Percentiles rank a stretch among this genome's conserved stretches.
phyloP scores from a whole-genome alignment of 2,329 filamentous ascomycete species.

The Cercospora berteroae region DNA sequence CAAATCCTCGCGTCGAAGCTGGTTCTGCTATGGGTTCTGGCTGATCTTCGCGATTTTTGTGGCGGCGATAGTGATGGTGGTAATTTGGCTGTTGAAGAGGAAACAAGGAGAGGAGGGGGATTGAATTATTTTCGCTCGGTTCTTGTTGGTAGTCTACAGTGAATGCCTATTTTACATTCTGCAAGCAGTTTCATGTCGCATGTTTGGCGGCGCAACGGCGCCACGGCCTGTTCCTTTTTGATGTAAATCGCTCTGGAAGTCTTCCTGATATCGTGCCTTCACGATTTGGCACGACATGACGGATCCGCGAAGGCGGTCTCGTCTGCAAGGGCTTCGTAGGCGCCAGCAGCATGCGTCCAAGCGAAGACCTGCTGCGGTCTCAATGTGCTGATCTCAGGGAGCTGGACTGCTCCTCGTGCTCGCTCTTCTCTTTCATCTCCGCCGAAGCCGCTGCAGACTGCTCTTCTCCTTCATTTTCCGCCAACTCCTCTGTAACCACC shows the following conservation, averaged over 20 bases:
- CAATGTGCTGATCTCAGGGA: too few species aligned
- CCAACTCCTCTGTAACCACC: neutral
- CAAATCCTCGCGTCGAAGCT: constrained; percentile 49
- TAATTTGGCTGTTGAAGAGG: constrained; percentile 44
- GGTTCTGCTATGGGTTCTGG: constrained; percentile 52
- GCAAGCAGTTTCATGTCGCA: neutral
- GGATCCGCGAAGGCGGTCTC: neutral
- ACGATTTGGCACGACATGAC: neutral
- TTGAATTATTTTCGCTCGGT: neutral
- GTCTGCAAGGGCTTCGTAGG: neutral
- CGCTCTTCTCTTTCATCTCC: too few species aligned
- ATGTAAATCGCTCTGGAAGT: neutral
- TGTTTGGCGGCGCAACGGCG: neutral
- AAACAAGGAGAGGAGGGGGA: neutral
- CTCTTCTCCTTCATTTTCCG: neutral
- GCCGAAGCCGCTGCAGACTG: too few species aligned
- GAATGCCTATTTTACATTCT: neutral
- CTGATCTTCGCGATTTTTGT: constrained; percentile 46
- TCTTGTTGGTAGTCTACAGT: neutral
- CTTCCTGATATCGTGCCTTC: neutral
- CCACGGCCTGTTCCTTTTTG: neutral
- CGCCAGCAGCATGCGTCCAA: neutral
- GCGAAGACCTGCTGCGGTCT: neutral
- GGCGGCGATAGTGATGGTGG: constrained; percentile 45
- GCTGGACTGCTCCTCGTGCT: too few species aligned